Percentiles rank a stretch among this genome's conserved stretches.
phyloP scores from a whole-genome alignment of 208 protist species.

The Crithidia fasciculata region DNA sequence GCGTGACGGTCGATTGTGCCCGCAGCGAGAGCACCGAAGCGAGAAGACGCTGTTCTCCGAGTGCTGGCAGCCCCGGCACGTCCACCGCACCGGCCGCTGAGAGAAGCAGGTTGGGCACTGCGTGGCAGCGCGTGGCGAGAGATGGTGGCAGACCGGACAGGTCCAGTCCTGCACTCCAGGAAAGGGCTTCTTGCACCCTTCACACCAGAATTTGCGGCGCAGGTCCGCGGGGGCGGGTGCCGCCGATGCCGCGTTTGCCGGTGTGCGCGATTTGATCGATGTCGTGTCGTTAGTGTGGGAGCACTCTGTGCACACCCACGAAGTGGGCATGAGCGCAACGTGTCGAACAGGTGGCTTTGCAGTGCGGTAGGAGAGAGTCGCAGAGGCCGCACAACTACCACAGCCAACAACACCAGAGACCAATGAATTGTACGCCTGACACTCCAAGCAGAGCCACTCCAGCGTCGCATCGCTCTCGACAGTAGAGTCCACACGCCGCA shows the following conservation, averaged over 20 bases:
- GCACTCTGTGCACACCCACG: conserved; percentile 70
- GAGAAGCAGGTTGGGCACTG: conserved; percentile 74
- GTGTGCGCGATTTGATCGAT: not conserved
- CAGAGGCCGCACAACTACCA: conserved; percentile 44
- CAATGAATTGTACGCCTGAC: conserved; percentile 66
- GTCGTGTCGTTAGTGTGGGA: conserved; percentile 27
- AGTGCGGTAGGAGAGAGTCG: conserved; percentile 47
- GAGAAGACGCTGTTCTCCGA: conserved; percentile 56
- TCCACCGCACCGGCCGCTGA: conserved; percentile 57
- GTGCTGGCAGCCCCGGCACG: conserved; percentile 48
- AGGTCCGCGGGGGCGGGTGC: not conserved
- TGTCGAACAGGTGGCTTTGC: conserved; percentile 61
- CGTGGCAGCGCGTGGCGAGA: conserved; percentile 63
- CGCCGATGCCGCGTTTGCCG: not conserved
- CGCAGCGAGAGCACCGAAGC: conserved; percentile 46
- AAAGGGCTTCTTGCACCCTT: conserved; percentile 52
- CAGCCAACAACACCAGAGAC: conserved; percentile 28
- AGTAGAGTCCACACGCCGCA: conserved; percentile 29
- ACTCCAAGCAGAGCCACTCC: conserved; percentile 74
- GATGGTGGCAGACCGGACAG: conserved; percentile 61
- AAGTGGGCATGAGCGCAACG: conserved; percentile 62
- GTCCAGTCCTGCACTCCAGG: conserved; percentile 69
- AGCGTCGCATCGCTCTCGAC: conserved; percentile 23
- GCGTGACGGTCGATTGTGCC: conserved; percentile 15
- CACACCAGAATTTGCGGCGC: conserved; percentile 69